phyloP scores from a whole-genome alignment of 1,284 basidiomycete genomes.

The Bjerkandera adusta region DNA sequence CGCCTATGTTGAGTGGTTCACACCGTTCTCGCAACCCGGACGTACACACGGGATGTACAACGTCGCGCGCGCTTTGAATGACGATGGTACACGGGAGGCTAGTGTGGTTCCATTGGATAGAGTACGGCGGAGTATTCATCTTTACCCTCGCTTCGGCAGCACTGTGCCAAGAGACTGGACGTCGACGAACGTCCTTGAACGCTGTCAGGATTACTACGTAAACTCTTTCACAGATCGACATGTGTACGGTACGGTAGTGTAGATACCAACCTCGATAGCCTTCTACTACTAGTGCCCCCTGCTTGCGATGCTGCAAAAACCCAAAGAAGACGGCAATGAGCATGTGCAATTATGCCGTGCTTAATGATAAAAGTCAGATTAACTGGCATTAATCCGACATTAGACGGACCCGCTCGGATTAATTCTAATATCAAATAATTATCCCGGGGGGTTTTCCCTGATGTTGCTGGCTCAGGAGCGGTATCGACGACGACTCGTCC shows the following conservation, averaged over 20 bases:
- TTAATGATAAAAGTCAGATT: neutral
- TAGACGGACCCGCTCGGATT: neutral
- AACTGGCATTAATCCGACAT: neutral
- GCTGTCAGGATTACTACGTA: constrained; percentile 11
- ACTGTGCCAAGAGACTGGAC: constrained; percentile 10
- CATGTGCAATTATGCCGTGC: neutral
- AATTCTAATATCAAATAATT: neutral
- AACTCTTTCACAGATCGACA: constrained; percentile 17
- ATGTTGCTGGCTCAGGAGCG: neutral
- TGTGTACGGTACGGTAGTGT: constrained; percentile 10
- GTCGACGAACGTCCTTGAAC: constrained; percentile 13
- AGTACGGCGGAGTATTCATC: constrained; percentile 28
- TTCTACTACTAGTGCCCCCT: neutral
- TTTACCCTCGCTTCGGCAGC: constrained; percentile 16
- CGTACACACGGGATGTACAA: constrained; percentile 22
- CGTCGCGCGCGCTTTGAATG: constrained; percentile 13
- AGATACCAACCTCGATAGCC: neutral
- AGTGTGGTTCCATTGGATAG: constrained; percentile 21
- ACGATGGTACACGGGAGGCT: neutral
- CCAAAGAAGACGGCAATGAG: neutral
- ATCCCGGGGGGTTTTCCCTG: constrained; percentile 2
- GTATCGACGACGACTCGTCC: no score
- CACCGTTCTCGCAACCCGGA: constrained; percentile 20
- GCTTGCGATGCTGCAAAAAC: neutral
- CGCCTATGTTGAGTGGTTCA: constrained; percentile 28